Conservation (phyloP, 1,284 basidiomycete species). For the Puccinia horiana region DNA sequence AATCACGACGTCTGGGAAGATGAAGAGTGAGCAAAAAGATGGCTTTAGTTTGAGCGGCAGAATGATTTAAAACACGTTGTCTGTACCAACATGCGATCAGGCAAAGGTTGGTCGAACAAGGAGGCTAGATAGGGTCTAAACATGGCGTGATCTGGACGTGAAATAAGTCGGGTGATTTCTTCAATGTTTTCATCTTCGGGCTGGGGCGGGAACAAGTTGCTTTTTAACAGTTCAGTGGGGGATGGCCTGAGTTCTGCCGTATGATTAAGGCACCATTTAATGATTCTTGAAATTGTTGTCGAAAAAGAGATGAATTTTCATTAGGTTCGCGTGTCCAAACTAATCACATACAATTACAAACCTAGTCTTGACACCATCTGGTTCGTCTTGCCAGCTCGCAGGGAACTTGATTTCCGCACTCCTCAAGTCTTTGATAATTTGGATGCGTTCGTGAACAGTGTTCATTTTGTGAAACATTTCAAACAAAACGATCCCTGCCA, state of each 20-base stretch:
- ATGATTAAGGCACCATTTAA: constrained; percentile 79
- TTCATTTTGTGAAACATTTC: constrained; percentile 94
- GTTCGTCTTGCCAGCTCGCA: constrained; percentile 65
- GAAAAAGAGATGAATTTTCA: constrained; percentile 46
- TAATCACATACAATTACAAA: neutral
- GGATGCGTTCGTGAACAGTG: constrained; percentile 71
- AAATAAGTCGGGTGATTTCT: constrained; percentile 57
- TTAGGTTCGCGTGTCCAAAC: constrained; percentile 9
- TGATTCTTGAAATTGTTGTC: constrained; percentile 63
- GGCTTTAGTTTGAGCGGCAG: constrained; percentile 51
- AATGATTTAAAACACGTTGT: neutral
- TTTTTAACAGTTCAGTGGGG: constrained; percentile 58
- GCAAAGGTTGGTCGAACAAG: constrained; percentile 58
- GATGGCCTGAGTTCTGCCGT: constrained; percentile 75
- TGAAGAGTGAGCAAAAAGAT: neutral
- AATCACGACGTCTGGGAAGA: constrained; percentile 55
- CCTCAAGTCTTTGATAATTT: constrained; percentile 75
- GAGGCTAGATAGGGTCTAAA: constrained; percentile 52
- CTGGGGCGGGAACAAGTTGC: constrained; percentile 58
- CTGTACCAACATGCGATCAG: constrained; percentile 52
- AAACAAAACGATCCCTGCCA: constrained; percentile 81
- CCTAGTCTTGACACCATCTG: constrained; percentile 50
- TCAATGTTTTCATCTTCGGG: constrained; percentile 60
- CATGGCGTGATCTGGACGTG: constrained; percentile 53
- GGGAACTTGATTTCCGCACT: constrained; percentile 76